Evolutionary conservation across 208 protist species (phyloP), one percentile per base, ranked within the genome.

Genomic region (Porcisia deanei): DNA sequence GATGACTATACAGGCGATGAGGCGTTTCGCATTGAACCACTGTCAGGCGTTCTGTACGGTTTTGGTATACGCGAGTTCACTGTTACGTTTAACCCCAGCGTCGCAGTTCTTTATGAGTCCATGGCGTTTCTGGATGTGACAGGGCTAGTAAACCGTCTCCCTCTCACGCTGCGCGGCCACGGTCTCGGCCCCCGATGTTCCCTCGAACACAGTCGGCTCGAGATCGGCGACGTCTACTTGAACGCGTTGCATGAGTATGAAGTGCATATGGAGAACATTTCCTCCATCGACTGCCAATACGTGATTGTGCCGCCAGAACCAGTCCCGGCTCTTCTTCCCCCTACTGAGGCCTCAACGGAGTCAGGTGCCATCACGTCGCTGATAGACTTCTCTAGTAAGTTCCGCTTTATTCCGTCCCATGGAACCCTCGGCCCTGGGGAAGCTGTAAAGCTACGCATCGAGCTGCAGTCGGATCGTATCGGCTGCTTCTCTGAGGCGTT

Each of bases 201-300:
- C 64, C 92, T 99, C n/a, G 91, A 95, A 64, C 98, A 91, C 85
- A 89, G 76, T 43, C 75, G 75, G 37, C 88, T 98, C 52, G 91
- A 98, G 81, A 89, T 99, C 79, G 96, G 96, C 45, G 94, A 99
- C 54, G 87, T 99, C n/a, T 99, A 97, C 81, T 89, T 99, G 68
- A 98, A 98, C 79, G 89, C 90, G 10, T 43, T 97, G 58, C 96
- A 98, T 84, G 85, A 96, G 76, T 99, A 98, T 76, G 86, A 94
- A 47, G 85, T 99, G 1, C 75, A 78, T 47, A 87, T 99, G 49
- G 87, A 91, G 72, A 99, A 99, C 84, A 80, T 81, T 16, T 95
- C 97, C 43, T 81, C 89, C 39, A 98, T 99, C 70, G 92, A 96
- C 67, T 94, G 94, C 43, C 83, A 84, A 67, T 99, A 94, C 81